These are phyloP conservation scores for Yamadazyma spencermartinsiae DNA, from an alignment of 1,139 yeast genomes.

Conservation along the genomic window DNA sequence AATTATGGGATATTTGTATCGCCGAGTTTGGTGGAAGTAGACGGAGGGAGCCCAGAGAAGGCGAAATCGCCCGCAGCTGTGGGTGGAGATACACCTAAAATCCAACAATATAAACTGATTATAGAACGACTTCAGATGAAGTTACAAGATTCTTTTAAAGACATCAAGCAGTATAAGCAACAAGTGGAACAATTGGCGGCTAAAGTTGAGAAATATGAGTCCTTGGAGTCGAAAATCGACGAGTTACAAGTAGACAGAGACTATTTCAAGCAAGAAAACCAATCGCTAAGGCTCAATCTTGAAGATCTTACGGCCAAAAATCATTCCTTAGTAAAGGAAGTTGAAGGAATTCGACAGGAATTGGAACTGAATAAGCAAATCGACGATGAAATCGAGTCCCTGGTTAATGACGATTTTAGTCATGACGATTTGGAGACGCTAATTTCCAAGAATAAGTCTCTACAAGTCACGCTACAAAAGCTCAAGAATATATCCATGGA, in stretches of 20 bases:
- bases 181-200: slow-evolving; percentile 20
- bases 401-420: slow-evolving; percentile 10
- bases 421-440: slow-evolving; percentile 22
- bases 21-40: slow-evolving; percentile 18
- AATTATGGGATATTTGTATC: slow-evolving; percentile 65
- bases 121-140: slow-evolving; percentile 47
- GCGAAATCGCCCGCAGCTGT: neutral
- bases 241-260: slow-evolving; percentile 55
- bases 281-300: slow-evolving; percentile 29
- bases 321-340: slow-evolving; percentile 40
- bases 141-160: slow-evolving; percentile 32
- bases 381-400: slow-evolving; percentile 31
- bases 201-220: slow-evolving; percentile 5
- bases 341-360: slow-evolving; percentile 48
- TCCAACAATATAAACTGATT: slow-evolving; percentile 28
- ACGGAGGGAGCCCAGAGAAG: neutral
- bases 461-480: slow-evolving; percentile 41
- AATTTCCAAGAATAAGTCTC: slow-evolving; percentile 29
- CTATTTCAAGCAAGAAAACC: slow-evolving; percentile 45
- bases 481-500: slow-evolving; percentile 38
- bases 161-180: slow-evolving; percentile 23
- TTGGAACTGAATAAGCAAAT: slow-evolving; percentile 41
- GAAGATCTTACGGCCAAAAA: slow-evolving; percentile 34
- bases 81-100: neutral
- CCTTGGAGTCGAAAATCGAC: slow-evolving; percentile 47